Evolutionary conservation across 805 yeast genomes (phyloP).

Genomic region (Hermanozyma aechmeae): DNA sequence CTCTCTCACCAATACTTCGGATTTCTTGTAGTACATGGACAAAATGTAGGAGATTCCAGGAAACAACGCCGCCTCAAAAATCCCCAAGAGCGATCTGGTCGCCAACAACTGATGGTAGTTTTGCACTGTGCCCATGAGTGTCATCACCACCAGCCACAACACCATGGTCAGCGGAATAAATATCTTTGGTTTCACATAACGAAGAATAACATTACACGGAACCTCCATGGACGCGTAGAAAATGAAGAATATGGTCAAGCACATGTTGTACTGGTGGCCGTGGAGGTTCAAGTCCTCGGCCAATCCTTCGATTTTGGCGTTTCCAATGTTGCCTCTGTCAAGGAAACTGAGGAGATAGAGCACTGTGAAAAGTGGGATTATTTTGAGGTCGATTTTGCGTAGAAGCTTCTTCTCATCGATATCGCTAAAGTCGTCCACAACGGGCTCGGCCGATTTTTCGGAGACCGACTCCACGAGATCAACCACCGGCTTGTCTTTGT

Average conservation of each 20-base stretch:
- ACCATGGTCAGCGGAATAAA: constrained; percentile 56
- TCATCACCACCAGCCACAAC: constrained; percentile 53
- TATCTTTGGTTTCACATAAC: constrained; percentile 50
- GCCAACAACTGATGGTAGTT: constrained; percentile 52
- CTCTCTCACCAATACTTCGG: constrained; percentile 62
- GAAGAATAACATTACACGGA: constrained; percentile 53
- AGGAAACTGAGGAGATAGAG: constrained; percentile 69
- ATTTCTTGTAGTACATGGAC: constrained; percentile 54
- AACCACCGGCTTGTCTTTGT: constrained; percentile 2
- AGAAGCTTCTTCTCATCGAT: constrained; percentile 47
- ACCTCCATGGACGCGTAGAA: constrained; percentile 62
- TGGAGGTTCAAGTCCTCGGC: constrained; percentile 41
- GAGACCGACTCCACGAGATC: constrained; percentile 1
- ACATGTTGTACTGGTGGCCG: constrained; percentile 54
- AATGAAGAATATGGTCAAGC: constrained; percentile 62
- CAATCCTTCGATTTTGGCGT: constrained; percentile 70
- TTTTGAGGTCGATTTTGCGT: constrained; percentile 59
- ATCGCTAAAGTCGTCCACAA: constrained; percentile 2
- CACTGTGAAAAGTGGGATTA: constrained; percentile 69
- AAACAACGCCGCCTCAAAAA: constrained; percentile 63
- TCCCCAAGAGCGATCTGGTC: constrained; percentile 57
- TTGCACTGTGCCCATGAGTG: constrained; percentile 56
- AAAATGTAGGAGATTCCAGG: constrained; percentile 68
- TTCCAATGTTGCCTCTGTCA: constrained; percentile 76
- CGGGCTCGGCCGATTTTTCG: background rate